Conservation (phyloP, 768 basidiomycete species). For the Russula dissimulans region DNA sequence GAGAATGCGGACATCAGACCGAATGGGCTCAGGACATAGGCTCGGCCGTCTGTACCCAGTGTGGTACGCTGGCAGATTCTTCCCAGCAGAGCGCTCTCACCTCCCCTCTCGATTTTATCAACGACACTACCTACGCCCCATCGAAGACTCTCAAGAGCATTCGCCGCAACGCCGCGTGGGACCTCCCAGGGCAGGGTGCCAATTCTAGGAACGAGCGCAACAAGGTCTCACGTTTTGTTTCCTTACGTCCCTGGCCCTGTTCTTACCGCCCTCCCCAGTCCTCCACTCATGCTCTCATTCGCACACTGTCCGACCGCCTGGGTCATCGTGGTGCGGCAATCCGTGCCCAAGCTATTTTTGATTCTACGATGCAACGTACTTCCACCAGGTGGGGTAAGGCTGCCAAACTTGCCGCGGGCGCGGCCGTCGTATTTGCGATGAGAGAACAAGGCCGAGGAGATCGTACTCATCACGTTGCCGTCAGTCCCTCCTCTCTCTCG, state of each 20-base stretch:
- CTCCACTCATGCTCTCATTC: slow-evolving; percentile 56
- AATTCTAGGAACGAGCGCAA: slow-evolving; percentile 58
- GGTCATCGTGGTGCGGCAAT: slow-evolving; percentile 50
- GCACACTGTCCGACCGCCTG: slow-evolving; percentile 48
- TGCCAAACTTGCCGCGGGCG: slow-evolving; percentile 60
- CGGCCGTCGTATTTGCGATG: slow-evolving; percentile 58
- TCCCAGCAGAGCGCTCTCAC: slow-evolving; percentile 48
- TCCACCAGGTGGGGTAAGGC: slow-evolving; percentile 66
- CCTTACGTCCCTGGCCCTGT: slow-evolving; percentile 11
- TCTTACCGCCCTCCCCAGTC: slow-evolving; percentile 31
- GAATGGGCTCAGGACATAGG: slow-evolving; percentile 16
- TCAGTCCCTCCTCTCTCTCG: slow-evolving; percentile 19
- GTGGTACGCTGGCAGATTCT: slow-evolving; percentile 62
- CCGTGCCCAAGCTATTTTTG: slow-evolving; percentile 61
- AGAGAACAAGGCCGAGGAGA: slow-evolving; percentile 64
- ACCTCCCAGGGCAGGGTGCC: slow-evolving; percentile 55
- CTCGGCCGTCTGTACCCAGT: slow-evolving; percentile 49
- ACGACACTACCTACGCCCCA: slow-evolving; percentile 27
- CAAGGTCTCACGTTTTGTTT: slow-evolving; percentile 34
- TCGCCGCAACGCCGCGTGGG: slow-evolving; percentile 46
- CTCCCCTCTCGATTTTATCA: slow-evolving; percentile 31
- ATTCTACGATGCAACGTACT: slow-evolving; percentile 49
- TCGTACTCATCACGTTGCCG: slow-evolving; percentile 59
- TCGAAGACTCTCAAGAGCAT: slow-evolving; percentile 37
- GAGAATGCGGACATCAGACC: slow-evolving; percentile 15